Evolutionary conservation across 495 filamentous ascomycete genomes (phyloP).

Genomic region (Aspergillus sparsus): DNA sequence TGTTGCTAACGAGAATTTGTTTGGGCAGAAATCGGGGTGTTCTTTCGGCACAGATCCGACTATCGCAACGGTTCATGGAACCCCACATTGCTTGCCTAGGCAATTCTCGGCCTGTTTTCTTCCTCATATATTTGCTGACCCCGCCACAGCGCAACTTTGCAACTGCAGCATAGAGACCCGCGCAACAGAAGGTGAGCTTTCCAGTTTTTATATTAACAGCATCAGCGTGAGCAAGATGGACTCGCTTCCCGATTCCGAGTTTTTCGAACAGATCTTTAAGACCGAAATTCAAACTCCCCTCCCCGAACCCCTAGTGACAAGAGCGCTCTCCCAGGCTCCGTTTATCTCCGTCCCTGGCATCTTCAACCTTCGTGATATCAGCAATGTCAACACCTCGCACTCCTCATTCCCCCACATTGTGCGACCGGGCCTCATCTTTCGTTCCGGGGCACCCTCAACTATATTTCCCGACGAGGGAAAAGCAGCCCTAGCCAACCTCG

Average conservation of each 20-base stretch:
- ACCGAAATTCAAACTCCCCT: conserved; percentile 34
- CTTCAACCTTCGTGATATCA: conserved; percentile 57
- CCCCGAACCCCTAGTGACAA: conserved; percentile 28
- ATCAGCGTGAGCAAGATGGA: too few species aligned
- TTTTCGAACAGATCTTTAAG: conserved; percentile 27
- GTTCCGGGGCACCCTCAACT: conserved; percentile 50
- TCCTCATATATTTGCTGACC: too few species aligned
- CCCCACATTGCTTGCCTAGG: too few species aligned
- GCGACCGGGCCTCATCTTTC: conserved; percentile 50
- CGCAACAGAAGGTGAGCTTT: too few species aligned
- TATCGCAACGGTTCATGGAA: too few species aligned
- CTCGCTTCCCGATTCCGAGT: neutral
- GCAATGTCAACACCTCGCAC: conserved; percentile 34
- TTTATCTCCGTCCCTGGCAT: conserved; percentile 55
- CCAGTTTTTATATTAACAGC: too few species aligned
- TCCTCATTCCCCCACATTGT: conserved; percentile 34
- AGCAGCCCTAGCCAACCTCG: conserved; percentile 47
- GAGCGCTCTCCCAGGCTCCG: conserved; percentile 44
- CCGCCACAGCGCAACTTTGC: too few species aligned
- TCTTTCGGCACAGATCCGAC: too few species aligned
- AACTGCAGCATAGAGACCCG: too few species aligned
- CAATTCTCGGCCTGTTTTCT: too few species aligned
- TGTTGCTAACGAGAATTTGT: too few species aligned
- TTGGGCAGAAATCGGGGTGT: too few species aligned
- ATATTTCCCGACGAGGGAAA: conserved; percentile 54